A percentile compares a stretch with the other conserved stretches of the same genome.
phyloP scores from a whole-genome alignment of 225 moss, liverwort and hornwort species.

The Marchantia polymorpha region DNA sequence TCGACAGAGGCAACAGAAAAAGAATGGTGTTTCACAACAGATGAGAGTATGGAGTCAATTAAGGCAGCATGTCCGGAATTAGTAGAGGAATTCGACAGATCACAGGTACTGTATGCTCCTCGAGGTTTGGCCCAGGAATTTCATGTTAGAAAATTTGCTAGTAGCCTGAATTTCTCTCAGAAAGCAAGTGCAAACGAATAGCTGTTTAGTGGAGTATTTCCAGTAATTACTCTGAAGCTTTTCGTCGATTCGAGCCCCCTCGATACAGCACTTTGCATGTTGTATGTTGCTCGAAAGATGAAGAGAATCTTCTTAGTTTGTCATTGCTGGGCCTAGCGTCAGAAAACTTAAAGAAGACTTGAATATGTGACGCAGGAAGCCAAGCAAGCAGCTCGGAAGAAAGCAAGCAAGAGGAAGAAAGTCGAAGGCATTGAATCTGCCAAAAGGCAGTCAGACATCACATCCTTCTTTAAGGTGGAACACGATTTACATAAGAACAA shows the following conservation, averaged over 20 bases:
- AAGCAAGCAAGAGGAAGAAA: slow-evolving; percentile 29
- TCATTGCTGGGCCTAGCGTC: no score
- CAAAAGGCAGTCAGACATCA: slow-evolving; percentile 23
- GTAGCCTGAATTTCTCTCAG: neutral
- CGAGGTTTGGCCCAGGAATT: neutral
- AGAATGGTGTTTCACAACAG: slow-evolving; percentile 32
- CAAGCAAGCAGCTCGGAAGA: slow-evolving; percentile 19
- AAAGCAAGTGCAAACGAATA: neutral
- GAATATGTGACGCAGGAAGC: slow-evolving; percentile 28
- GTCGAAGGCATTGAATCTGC: neutral
- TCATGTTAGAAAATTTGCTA: neutral
- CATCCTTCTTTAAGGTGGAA: slow-evolving; percentile 22
- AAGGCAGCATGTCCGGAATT: slow-evolving; percentile 49
- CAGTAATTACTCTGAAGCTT: neutral
- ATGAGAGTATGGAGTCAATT: slow-evolving; percentile 41
- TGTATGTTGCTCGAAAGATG: no score
- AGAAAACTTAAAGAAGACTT: neutral
- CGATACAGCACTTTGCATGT: no score
- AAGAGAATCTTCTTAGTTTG: no score
- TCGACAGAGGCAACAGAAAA: neutral
- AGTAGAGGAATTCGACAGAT: slow-evolving; percentile 31
- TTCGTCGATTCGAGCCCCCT: no score
- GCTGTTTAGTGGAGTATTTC: neutral
- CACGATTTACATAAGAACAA: neutral
- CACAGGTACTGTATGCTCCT: slow-evolving; percentile 27